Percentiles rank a stretch among this genome's conserved stretches.
Evolutionary conservation across 257 asterid genomes (phyloP).

Genomic region (Przewalskia tangutica): DNA sequence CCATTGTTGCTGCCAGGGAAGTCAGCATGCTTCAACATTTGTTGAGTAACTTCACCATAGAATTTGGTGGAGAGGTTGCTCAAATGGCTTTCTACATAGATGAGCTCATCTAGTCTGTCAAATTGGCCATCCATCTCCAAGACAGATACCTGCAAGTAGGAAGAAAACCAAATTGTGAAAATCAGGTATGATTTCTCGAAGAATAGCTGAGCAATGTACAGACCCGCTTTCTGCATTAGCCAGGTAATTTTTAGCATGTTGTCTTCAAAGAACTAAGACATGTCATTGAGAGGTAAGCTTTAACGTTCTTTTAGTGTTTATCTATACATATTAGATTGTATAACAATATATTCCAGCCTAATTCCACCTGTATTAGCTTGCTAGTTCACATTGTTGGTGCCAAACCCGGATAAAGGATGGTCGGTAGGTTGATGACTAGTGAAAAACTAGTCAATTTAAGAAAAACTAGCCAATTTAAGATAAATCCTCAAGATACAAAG

Average conservation of each 20-base stretch:
- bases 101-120: constrained; percentile 90
- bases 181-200: not conserved
- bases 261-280: not conserved
- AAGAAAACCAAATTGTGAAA: not conserved
- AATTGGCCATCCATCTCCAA: constrained; percentile 98
- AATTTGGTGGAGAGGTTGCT: constrained; percentile 90
- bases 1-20: constrained; percentile 99
- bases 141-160: constrained; percentile 58
- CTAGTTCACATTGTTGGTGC: not conserved
- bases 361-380: not conserved
- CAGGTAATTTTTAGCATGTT: not conserved
- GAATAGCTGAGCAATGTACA: not conserved
- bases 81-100: constrained; percentile 88
- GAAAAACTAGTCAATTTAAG: not conserved
- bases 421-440: not conserved
- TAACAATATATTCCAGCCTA: not conserved
- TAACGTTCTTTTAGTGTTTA: not conserved
- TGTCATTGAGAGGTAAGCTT: not conserved
- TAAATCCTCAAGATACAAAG: not conserved
- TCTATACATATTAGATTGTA: not conserved
- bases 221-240: not conserved
- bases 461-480: not conserved
- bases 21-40: constrained; percentile 87
- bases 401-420: not conserved
- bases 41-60: constrained; percentile 97